A percentile compares a stretch with the other conserved stretches of the same genome.
Conservation (phyloP, 1,284 basidiomycete species). For the Amylostereum areolatum region DNA sequence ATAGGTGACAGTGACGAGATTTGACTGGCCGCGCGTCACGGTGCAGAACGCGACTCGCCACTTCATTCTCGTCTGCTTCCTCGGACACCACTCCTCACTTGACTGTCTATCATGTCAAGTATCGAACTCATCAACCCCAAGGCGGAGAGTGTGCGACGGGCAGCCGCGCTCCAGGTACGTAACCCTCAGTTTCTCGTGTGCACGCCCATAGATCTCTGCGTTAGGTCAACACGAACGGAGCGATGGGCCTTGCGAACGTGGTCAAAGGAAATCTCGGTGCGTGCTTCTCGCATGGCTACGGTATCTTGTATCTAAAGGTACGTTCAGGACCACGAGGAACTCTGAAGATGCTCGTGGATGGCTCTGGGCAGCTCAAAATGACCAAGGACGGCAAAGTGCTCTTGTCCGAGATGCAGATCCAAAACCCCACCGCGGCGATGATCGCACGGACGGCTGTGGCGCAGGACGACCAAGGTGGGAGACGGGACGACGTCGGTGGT, state of each 20-base stretch:
- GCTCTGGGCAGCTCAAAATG: conserved; percentile 99
- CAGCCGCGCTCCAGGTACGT: conserved; percentile 89
- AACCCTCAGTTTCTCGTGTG: neutral
- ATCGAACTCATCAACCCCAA: conserved; percentile 94
- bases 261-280: conserved; percentile 95
- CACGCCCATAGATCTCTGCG: neutral
- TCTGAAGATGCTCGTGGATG: conserved; percentile 99
- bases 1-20: no score
- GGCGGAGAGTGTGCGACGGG: conserved; percentile 90
- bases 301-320: conserved; percentile 15
- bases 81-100: conserved; percentile 1
- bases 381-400: conserved; percentile 99
- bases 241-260: conserved; percentile 95
- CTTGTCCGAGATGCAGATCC: conserved; percentile 99
- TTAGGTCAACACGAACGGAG: conserved; percentile 86
- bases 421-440: conserved; percentile 99
- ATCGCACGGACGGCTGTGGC: conserved; percentile 98
- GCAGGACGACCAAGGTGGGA: conserved; percentile 98
- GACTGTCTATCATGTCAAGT: conserved; percentile 38
- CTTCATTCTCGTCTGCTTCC: no score
- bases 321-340: conserved; percentile 85
- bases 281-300: conserved; percentile 18
- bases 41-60: no score
- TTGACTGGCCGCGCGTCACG: no score
- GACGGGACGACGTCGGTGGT: conserved; percentile 99